Conservation (phyloP, 257 asterid species). For the Capsicum chinense region DNA sequence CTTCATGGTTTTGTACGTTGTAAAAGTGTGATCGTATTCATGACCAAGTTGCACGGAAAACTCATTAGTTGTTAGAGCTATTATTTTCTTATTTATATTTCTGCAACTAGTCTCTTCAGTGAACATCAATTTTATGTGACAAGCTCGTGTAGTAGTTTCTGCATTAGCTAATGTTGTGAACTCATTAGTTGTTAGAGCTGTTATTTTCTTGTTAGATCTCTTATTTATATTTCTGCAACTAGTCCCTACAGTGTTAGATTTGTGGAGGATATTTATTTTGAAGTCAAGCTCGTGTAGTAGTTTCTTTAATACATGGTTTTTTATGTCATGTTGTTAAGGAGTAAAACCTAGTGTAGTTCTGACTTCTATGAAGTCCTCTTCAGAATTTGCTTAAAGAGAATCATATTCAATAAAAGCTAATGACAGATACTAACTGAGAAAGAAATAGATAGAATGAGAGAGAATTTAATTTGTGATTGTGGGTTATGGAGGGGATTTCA, state of each 20-base stretch:
- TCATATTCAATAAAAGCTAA: slow-evolving; percentile 36
- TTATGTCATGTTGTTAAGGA: background rate
- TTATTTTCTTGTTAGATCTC: too few relatives aligned
- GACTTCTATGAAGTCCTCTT: background rate
- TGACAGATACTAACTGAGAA: slow-evolving; percentile 39
- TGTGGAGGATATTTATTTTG: background rate
- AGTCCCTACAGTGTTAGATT: background rate
- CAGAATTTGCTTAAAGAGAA: slow-evolving; percentile 36
- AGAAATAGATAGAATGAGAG: background rate
- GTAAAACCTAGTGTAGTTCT: background rate
- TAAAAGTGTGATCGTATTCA: background rate
- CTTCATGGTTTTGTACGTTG: background rate
- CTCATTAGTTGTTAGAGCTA: background rate
- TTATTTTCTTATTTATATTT: background rate
- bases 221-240: too few relatives aligned
- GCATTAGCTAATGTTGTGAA: too few relatives aligned
- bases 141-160: too few relatives aligned
- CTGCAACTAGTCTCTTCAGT: background rate
- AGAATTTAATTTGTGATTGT: background rate
- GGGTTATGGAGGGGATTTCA: slow-evolving; percentile 9
- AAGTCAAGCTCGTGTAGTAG: background rate
- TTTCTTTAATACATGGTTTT: background rate
- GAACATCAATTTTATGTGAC: background rate
- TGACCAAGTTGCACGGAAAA: background rate
- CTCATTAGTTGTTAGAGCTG: too few relatives aligned